Evolutionary conservation across 2,329 filamentous ascomycete genomes (phyloP).

Genomic region (Cytospora piceicola): DNA sequence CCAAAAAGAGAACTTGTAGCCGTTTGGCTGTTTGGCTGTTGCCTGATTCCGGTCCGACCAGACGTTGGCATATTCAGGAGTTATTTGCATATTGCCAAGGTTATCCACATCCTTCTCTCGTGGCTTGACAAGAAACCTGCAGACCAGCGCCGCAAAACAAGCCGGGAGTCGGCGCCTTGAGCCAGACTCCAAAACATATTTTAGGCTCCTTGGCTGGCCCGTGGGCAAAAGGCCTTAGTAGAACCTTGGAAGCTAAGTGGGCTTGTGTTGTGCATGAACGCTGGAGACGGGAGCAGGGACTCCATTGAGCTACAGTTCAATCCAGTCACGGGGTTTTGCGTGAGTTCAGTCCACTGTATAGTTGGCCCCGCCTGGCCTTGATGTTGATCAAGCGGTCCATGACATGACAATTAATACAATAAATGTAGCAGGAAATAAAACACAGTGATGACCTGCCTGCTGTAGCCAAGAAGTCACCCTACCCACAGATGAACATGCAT

Average conservation of each 20-base stretch:
- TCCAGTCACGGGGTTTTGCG: neutral
- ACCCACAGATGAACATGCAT: neutral
- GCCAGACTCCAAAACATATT: neutral
- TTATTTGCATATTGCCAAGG: neutral
- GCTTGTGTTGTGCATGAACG: conserved; percentile 21
- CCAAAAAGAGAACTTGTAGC: neutral
- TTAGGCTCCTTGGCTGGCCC: neutral
- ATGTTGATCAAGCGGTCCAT: neutral
- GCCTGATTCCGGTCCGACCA: no score
- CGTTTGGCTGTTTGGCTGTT: no score
- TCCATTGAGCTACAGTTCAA: neutral
- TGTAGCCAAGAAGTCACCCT: neutral
- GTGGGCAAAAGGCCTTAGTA: conserved; percentile 9
- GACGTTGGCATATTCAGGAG: neutral
- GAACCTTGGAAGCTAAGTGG: conserved; percentile 8
- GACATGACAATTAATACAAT: neutral
- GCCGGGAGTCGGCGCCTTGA: neutral
- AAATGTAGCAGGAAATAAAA: neutral
- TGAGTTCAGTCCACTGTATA: neutral
- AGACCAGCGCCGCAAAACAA: neutral
- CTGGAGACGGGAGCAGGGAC: conserved; percentile 17
- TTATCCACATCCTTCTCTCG: neutral
- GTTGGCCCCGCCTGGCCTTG: neutral
- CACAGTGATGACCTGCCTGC: neutral
- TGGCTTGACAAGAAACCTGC: no score